phyloP scores from a whole-genome alignment of 2,329 filamentous ascomycete genomes.

The Diplocarpon mali region DNA sequence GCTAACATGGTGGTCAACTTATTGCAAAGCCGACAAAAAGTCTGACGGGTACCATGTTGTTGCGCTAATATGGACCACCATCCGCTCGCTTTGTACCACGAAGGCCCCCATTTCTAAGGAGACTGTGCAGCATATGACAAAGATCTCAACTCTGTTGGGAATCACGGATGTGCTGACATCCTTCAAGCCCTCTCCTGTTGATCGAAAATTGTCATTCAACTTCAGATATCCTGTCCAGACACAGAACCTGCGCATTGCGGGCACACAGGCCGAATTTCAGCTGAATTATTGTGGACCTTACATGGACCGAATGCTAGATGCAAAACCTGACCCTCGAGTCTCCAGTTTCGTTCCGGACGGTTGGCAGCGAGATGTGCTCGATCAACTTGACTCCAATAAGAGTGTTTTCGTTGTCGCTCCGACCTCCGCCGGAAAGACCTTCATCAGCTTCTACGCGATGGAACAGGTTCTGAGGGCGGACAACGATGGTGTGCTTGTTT shows the following conservation, averaged over 20 bases:
- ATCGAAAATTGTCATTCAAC: constrained; percentile 35
- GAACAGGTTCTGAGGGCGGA: constrained; percentile 58
- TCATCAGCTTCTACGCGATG: constrained; percentile 79
- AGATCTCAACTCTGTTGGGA: constrained; percentile 25
- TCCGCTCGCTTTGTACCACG: constrained; percentile 29
- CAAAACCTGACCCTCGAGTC: constrained; percentile 55
- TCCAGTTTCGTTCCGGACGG: constrained; percentile 58
- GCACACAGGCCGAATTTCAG: constrained; percentile 49
- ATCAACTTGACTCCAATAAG: constrained; percentile 58
- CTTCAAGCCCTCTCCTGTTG: constrained; percentile 16
- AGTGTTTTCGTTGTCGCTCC: constrained; percentile 68
- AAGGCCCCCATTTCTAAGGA: constrained; percentile 32
- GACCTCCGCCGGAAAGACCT: constrained; percentile 72
- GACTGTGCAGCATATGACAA: constrained; percentile 28
- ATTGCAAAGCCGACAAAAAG: constrained; percentile 28
- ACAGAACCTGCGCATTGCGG: constrained; percentile 23
- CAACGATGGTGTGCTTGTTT: constrained; percentile 62
- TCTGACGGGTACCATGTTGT: constrained; percentile 31
- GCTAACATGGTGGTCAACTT: constrained; percentile 36
- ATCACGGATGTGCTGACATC: constrained; percentile 26
- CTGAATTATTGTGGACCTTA: constrained; percentile 60
- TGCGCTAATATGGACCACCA: constrained; percentile 36
- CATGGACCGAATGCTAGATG: constrained; percentile 64
- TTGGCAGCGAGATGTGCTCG: constrained; percentile 65
- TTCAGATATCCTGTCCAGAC: constrained; percentile 30